Evolutionary conservation across 2,329 filamentous ascomycete genomes (phyloP).

Genomic region (Septoria linicola): DNA sequence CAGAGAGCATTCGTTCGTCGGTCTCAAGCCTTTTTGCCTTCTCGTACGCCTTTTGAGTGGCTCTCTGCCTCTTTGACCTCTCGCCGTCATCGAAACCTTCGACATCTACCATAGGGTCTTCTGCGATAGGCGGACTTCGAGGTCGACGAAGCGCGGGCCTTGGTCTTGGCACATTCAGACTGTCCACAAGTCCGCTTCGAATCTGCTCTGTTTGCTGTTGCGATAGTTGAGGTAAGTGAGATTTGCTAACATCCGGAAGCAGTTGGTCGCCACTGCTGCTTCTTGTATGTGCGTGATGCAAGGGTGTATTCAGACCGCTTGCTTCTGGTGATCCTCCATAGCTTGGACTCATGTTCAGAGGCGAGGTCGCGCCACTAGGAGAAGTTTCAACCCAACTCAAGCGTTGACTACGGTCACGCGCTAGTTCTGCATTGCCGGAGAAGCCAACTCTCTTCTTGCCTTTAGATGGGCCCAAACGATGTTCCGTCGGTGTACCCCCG

Average conservation of each 20-base stretch:
- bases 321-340: conserved; percentile 19
- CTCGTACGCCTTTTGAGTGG: conserved; percentile 37
- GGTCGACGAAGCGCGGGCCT: conserved; percentile 34
- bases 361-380: conserved; percentile 17
- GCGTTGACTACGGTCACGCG: conserved; percentile 19
- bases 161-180: conserved; percentile 29
- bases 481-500: conserved; percentile 18
- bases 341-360: conserved; percentile 17
- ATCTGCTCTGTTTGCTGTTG: conserved; percentile 36
- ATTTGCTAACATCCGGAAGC: conserved; percentile 23
- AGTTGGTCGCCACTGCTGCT: conserved; percentile 22
- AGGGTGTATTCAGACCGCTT: conserved; percentile 26
- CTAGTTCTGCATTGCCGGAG: conserved; percentile 19
- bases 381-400: conserved; percentile 22
- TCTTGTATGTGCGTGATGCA: conserved; percentile 18
- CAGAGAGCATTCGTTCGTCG: conserved; percentile 32
- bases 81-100: conserved; percentile 28
- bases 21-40: conserved; percentile 38
- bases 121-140: conserved; percentile 16
- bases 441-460: conserved; percentile 33
- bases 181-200: conserved; percentile 28
- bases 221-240: conserved; percentile 35
- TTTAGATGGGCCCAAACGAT: conserved; percentile 17
- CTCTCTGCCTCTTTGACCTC: conserved; percentile 25
- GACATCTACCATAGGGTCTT: conserved; percentile 23